phyloP scores from a whole-genome alignment of 257 asterid species.

The Leptodermis oblonga region DNA sequence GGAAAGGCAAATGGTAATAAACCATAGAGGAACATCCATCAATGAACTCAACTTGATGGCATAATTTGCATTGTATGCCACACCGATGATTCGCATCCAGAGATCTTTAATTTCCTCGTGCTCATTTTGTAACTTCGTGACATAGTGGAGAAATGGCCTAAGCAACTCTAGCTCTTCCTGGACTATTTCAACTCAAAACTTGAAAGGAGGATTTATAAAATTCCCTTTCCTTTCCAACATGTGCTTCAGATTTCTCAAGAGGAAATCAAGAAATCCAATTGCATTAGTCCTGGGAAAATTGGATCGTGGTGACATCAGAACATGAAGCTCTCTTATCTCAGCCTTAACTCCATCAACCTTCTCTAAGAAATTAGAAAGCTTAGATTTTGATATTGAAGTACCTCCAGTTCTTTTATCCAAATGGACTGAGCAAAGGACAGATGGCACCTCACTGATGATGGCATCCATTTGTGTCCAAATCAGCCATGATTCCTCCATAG shows the following conservation, averaged over 20 bases:
- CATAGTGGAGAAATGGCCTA: background rate
- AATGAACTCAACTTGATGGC: background rate
- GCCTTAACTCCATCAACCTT: background rate
- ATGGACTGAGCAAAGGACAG: background rate
- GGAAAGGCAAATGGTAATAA: background rate
- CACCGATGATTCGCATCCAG: background rate
- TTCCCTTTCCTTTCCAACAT: background rate
- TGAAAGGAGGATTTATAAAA: background rate
- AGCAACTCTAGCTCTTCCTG: background rate
- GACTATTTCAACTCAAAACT: background rate
- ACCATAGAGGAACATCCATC: background rate
- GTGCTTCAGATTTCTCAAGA: background rate
- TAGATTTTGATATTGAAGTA: no score
- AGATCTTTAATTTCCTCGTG: background rate
- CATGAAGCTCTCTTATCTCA: conserved; percentile 1
- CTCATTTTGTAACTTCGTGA: background rate
- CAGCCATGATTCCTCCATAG: background rate
- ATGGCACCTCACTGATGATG: background rate
- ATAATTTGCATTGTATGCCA: conserved; percentile 7
- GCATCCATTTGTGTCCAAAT: background rate
- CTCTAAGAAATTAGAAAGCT: background rate
- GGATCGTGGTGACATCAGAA: background rate
- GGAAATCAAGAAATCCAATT: conserved; percentile 5
- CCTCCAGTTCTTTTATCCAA: background rate
- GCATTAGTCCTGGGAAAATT: conserved; percentile 10